Conservation (phyloP, 2,329 filamentous ascomycete species). For the Hymenoscyphus scutula region DNA sequence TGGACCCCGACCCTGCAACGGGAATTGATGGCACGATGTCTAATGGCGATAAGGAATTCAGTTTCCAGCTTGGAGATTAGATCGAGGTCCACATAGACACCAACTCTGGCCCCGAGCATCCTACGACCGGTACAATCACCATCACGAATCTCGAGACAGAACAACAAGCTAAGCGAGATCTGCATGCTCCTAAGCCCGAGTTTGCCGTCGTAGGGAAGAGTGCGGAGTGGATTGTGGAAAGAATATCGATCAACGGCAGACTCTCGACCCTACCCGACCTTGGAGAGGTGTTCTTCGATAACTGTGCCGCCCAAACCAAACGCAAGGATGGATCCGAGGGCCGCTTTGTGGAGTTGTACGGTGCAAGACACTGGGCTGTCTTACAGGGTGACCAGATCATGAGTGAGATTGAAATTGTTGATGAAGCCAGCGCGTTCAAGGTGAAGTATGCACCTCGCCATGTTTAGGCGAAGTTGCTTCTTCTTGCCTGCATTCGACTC, state of each 20-base stretch:
- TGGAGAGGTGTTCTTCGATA: not conserved
- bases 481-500: too few species aligned
- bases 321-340: not conserved
- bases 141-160: not conserved
- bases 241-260: not conserved
- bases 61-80: not conserved
- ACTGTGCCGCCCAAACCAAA: not conserved
- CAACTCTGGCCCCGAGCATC: not conserved
- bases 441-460: not conserved
- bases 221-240: slow-evolving; percentile 5
- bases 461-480: not conserved
- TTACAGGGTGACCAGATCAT: not conserved
- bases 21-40: not conserved
- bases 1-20: not conserved
- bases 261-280: not conserved
- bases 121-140: not conserved
- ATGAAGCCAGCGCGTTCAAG: not conserved
- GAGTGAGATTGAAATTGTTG: not conserved
- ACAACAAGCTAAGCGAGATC: not conserved
- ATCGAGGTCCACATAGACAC: not conserved
- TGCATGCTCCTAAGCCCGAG: not conserved
- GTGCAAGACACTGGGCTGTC: not conserved
- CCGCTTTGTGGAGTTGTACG: not conserved
- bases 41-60: not conserved
- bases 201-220: not conserved